phyloP scores from a whole-genome alignment of 2,329 filamentous ascomycete species.

The Botrytis medusae region DNA sequence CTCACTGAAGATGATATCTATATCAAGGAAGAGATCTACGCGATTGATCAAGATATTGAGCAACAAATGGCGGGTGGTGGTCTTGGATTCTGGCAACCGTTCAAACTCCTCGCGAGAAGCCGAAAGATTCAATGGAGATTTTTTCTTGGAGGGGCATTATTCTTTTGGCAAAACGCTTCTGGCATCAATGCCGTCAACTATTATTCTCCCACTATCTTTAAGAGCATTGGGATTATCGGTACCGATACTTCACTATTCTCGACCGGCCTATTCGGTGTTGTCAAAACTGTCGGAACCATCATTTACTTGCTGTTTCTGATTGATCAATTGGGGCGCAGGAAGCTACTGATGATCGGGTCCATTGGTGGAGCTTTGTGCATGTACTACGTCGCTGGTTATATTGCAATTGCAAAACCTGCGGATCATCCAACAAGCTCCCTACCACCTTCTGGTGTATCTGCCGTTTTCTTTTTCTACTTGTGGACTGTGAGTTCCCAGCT shows the following conservation, averaged over 20 bases:
- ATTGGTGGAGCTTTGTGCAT: conserved; percentile 26
- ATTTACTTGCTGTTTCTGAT: conserved; percentile 57
- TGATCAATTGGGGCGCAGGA: conserved; percentile 57
- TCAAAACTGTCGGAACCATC: conserved; percentile 30
- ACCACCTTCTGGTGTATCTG: conserved; percentile 50
- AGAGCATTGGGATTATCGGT: conserved; percentile 31
- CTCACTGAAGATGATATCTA: conserved; percentile 58
- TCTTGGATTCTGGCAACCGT: conserved; percentile 74
- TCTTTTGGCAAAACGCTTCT: conserved; percentile 34
- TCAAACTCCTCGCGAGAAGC: conserved; percentile 40
- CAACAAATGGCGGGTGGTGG: conserved; percentile 62
- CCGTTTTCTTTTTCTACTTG: conserved; percentile 72
- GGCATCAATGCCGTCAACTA: conserved; percentile 34
- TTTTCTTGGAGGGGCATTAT: conserved; percentile 23
- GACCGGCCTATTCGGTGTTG: conserved; percentile 28
- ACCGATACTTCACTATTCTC: conserved; percentile 30
- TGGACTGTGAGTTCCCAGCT: conserved; percentile 51
- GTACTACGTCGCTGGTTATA: conserved; percentile 34
- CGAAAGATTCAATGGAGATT: conserved; percentile 11
- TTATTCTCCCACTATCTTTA: conserved; percentile 32
- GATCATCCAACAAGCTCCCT: conserved; percentile 12
- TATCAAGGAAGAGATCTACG: conserved; percentile 70
- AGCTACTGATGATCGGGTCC: conserved; percentile 38
- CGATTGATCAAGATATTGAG: conserved; percentile 69
- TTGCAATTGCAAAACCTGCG: conserved; percentile 30